phyloP scores from a whole-genome alignment of 768 basidiomycete genomes.

The Zangia roseola region DNA sequence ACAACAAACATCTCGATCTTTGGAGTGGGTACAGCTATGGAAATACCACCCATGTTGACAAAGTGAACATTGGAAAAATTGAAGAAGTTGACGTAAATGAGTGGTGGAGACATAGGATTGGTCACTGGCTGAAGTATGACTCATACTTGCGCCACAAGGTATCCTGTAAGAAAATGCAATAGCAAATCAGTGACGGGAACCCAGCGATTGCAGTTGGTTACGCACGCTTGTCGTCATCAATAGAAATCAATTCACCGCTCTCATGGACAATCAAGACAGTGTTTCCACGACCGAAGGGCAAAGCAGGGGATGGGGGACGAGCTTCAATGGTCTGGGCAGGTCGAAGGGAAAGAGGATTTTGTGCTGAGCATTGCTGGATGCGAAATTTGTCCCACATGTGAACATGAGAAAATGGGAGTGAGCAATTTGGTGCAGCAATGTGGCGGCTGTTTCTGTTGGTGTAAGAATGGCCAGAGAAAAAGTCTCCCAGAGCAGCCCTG shows the following conservation, averaged over 20 bases:
- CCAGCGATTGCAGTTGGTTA: too few species aligned
- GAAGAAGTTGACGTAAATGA: too few species aligned
- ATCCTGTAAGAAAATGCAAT: too few species aligned
- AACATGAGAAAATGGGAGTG: constrained; percentile 1
- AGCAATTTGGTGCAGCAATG: not conserved
- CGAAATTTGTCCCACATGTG: constrained; percentile 3
- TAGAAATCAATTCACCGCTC: constrained; percentile 3
- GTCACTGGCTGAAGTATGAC: too few species aligned
- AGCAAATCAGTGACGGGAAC: too few species aligned
- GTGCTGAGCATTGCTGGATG: constrained; percentile 4
- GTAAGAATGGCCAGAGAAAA: not conserved
- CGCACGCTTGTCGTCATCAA: too few species aligned
- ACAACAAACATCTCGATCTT: too few species aligned
- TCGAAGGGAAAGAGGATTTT: not conserved
- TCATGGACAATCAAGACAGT: constrained; percentile 5
- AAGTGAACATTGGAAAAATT: too few species aligned
- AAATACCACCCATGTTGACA: too few species aligned
- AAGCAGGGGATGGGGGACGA: not conserved
- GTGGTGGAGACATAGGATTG: too few species aligned
- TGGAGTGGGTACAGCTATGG: too few species aligned
- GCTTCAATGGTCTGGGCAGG: constrained; percentile 14
- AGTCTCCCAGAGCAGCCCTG: constrained; percentile 4
- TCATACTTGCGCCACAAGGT: too few species aligned
- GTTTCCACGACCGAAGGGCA: constrained; percentile 5
- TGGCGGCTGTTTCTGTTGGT: not conserved